These are phyloP conservation scores for Paecilomyces sp. DNA, from an alignment of 2,329 filamentous ascomycete species.

Conservation along the genomic window DNA sequence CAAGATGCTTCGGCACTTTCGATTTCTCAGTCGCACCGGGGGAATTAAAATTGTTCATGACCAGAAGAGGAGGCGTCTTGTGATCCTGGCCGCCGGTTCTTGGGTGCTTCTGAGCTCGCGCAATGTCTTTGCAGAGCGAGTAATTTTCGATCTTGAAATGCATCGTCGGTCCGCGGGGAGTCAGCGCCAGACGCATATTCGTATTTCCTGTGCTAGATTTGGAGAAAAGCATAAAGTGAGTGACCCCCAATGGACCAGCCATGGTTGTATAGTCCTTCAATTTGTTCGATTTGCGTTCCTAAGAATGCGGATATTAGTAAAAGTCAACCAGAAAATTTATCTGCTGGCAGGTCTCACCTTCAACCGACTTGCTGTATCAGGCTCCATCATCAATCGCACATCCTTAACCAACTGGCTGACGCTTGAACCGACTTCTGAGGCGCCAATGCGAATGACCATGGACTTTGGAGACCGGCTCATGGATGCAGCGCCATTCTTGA, in stretches of 20 bases:
- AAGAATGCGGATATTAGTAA: constrained; percentile 4
- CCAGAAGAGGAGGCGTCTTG: constrained; percentile 75
- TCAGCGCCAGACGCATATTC: constrained; percentile 79
- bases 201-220: constrained; percentile 84
- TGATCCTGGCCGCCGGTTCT: constrained; percentile 79
- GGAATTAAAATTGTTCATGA: constrained; percentile 95
- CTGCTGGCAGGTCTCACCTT: constrained; percentile 43
- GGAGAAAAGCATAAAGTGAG: constrained; percentile 88
- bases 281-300: constrained; percentile 79
- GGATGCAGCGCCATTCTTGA: constrained; percentile 54
- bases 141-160: constrained; percentile 95
- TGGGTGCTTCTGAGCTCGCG: constrained; percentile 74
- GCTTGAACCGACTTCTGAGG: constrained; percentile 84
- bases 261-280: constrained; percentile 90
- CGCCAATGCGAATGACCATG: constrained; percentile 97
- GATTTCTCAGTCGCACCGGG: constrained; percentile 49
- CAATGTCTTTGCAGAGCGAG: constrained; percentile 84
- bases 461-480: constrained; percentile 72
- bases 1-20: constrained; percentile 85
- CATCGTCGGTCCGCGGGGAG: constrained; percentile 84
- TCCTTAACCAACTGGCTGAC: constrained; percentile 88
- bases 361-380: constrained; percentile 79
- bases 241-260: constrained; percentile 88
- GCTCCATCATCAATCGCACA: constrained; percentile 90
- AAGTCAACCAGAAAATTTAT: not conserved